phyloP scores from a whole-genome alignment of 2,329 filamentous ascomycete genomes.

The Aspergillus sp. region DNA sequence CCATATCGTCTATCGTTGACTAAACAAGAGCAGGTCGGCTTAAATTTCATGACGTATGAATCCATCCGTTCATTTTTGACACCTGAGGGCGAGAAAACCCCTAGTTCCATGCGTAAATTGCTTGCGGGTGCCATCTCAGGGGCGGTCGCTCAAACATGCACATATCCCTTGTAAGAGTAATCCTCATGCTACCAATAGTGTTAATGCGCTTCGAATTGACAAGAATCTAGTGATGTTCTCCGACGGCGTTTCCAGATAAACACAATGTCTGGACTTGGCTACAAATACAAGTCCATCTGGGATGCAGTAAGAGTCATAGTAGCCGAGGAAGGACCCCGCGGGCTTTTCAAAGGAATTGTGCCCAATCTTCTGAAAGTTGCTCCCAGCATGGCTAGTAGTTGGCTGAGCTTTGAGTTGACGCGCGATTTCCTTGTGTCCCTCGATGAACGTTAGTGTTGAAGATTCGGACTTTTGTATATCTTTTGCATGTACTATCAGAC shows the following conservation, averaged over 20 bases:
- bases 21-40: conserved; percentile 64
- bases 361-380: conserved; percentile 96
- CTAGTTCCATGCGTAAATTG: conserved; percentile 75
- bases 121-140: conserved; percentile 91
- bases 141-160: conserved; percentile 93
- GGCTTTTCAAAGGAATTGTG: conserved; percentile 93
- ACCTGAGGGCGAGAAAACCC: conserved; percentile 81
- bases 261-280: conserved; percentile 98
- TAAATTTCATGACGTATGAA: conserved; percentile 99
- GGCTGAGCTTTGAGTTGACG: conserved; percentile 94
- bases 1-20: neutral
- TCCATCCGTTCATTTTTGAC: conserved; percentile 81
- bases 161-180: conserved; percentile 84
- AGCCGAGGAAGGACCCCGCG: conserved; percentile 75
- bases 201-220: conserved; percentile 9
- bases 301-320: conserved; percentile 83
- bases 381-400: conserved; percentile 97
- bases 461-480: neutral
- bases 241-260: conserved; percentile 97
- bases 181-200: neutral
- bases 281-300: conserved; percentile 83
- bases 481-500: neutral
- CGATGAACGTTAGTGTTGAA: conserved; percentile 22
- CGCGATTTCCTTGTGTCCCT: conserved; percentile 77
- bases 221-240: conserved; percentile 70